Evolutionary conservation across 2,329 filamentous ascomycete genomes (phyloP), one percentile per base, ranked within the genome.

Genomic region (Aspergillus pseudotamarii): DNA sequence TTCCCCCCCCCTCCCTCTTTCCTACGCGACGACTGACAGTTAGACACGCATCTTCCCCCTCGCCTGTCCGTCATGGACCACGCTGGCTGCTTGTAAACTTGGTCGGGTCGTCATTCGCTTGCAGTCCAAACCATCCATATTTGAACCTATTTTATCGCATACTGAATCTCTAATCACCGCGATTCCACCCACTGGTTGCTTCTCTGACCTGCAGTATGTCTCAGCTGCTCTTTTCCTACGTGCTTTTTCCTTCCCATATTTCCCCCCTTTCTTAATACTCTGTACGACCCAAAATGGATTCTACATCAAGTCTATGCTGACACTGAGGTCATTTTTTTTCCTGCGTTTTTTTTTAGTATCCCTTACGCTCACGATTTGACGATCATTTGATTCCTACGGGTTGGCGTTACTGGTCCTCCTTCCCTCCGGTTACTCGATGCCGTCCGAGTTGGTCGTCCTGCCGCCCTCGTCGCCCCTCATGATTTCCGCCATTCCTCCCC

Each of bases 401-500:
- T 58, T 32, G 41, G 14, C 28, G 41, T 58, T 48, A n/a, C 38
- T 28, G 55, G 55, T 46, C 50, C 10, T 34, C 11, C 32, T 34
- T 1, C 32, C 32, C 30, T 45, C 26, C 53, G 14, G 12, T 65
- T 61, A 16, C 48, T 54, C 59, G 36, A 65, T 66, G 64, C 62
- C 64, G 30, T 62, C 64, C 46, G 66, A 67, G 51, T 58, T 54
- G 60, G 14, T 36, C 60, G 6, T 65, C 66, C n/a, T 59, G 10
- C 19, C 60, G 21, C 59, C 58, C 36, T 55, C 62, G 30, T 65
- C 64, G 60, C 60, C 60, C 65, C 60, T 61, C 66, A 75, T 75
- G 71, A 67, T 76, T 48, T 70, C 74, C 32, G 66, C 73, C 32
- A 67, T 75, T 34, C 73, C 74, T 64, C 73, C 72, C 36, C 69